phyloP scores from a whole-genome alignment of 1,284 basidiomycete species.

The Abortiporus biennis region DNA sequence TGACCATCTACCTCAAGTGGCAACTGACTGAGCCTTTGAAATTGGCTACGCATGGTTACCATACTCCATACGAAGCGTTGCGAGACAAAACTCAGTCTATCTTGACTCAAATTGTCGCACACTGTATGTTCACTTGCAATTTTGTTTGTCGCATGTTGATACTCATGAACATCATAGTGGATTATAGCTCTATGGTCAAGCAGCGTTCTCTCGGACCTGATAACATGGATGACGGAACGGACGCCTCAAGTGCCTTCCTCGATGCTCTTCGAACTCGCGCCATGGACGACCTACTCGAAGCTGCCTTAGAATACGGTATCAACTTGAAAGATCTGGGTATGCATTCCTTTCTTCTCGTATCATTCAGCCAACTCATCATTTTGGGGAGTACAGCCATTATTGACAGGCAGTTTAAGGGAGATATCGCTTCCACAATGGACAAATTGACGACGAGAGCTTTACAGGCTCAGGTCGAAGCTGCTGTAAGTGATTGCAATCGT shows the following conservation, averaged over 20 bases:
- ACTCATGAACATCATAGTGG: conserved; percentile 24
- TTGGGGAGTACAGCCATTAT: conserved; percentile 70
- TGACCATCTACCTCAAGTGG: conserved; percentile 81
- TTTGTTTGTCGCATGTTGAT: conserved; percentile 16
- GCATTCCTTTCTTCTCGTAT: conserved; percentile 11
- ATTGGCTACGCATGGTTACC: conserved; percentile 74
- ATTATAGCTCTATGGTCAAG: conserved; percentile 66
- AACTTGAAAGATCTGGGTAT: conserved; percentile 69
- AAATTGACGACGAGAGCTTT: conserved; percentile 75
- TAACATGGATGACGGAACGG: conserved; percentile 59
- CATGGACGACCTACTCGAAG: conserved; percentile 77
- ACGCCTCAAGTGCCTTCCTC: conserved; percentile 68
- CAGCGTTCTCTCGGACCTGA: conserved; percentile 73
- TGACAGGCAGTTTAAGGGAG: conserved; percentile 76
- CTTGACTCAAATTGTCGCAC: conserved; percentile 75
- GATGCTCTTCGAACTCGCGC: conserved; percentile 74
- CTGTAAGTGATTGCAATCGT: no score
- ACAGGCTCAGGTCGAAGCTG: no score
- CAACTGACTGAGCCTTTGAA: conserved; percentile 55
- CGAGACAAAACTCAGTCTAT: conserved; percentile 80
- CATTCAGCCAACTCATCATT: background rate
- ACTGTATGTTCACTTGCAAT: conserved; percentile 37
- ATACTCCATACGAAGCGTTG: conserved; percentile 76
- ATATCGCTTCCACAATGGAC: conserved; percentile 79
- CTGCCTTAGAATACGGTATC: conserved; percentile 76